These are phyloP conservation scores for Lophiotrema nucula DNA, from an alignment of 495 filamentous ascomycete genomes.

Conservation along the genomic window DNA sequence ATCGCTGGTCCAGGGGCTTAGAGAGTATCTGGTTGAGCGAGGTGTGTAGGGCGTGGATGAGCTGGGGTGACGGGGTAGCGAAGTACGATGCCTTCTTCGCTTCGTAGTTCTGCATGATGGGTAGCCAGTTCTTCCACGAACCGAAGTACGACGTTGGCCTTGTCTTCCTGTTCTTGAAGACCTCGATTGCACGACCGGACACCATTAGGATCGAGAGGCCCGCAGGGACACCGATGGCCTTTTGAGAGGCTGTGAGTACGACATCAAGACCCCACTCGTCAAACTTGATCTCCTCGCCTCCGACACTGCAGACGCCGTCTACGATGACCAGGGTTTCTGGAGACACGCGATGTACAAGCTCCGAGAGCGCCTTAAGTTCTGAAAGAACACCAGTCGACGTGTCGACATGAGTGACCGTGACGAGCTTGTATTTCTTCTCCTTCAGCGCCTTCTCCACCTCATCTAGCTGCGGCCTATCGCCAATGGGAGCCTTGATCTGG, in stretches of 20 bases:
- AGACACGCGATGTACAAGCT: constrained; percentile 78
- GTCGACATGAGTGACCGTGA: constrained; percentile 96
- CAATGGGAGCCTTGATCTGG: constrained; percentile 84
- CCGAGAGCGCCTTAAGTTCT: constrained; percentile 79
- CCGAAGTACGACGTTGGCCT: constrained; percentile 86
- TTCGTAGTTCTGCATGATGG: constrained; percentile 99
- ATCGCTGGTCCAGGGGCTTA: constrained; percentile 72
- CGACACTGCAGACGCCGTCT: constrained; percentile 95
- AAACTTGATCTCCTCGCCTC: constrained; percentile 91
- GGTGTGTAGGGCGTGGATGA: constrained; percentile 91
- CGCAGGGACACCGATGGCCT: constrained; percentile 92
- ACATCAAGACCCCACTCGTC: constrained; percentile 92
- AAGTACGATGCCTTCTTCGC: constrained; percentile 96
- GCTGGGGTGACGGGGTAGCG: constrained; percentile 90
- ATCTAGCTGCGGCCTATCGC: constrained; percentile 79
- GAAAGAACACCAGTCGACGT: constrained; percentile 93
- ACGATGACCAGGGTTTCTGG: constrained; percentile 88
- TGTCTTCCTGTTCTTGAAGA: constrained; percentile 73
- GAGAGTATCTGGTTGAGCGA: constrained; percentile 84
- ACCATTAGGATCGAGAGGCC: constrained; percentile 91
- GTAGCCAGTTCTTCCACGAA: constrained; percentile 94
- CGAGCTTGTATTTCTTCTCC: constrained; percentile 82
- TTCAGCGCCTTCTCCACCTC: constrained; percentile 84
- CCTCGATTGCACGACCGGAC: constrained; percentile 82
- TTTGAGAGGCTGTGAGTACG: constrained; percentile 91